phyloP scores from a whole-genome alignment of 129 eudicot species.

The Flaveria trinervia region DNA sequence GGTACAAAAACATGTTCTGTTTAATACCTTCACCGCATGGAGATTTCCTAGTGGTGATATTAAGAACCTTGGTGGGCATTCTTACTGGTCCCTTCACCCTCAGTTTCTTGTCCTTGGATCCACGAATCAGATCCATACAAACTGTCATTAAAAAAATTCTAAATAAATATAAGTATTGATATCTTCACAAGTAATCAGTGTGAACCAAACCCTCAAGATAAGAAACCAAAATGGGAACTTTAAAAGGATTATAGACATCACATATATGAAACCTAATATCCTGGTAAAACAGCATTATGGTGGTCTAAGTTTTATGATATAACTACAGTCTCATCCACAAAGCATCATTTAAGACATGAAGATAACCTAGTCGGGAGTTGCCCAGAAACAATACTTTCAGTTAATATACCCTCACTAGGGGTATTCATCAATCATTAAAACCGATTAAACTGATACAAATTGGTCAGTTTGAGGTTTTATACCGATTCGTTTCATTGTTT shows the following conservation, averaged over 20 bases:
- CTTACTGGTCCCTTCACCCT: conserved; percentile 57
- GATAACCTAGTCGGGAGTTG: no score
- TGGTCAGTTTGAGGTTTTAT: no score
- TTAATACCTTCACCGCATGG: conserved; percentile 56
- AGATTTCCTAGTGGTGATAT: conserved; percentile 54
- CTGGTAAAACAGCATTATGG: neutral
- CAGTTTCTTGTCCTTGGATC: conserved; percentile 47
- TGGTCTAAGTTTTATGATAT: neutral
- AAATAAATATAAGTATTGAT: neutral
- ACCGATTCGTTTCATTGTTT: no score
- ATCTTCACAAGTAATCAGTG: neutral
- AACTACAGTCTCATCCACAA: neutral
- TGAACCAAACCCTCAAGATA: neutral
- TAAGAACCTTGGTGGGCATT: conserved; percentile 55
- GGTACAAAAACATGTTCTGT: neutral
- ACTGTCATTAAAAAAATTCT: conserved; percentile 24
- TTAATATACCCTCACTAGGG: no score
- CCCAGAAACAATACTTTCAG: no score
- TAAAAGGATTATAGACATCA: no score
- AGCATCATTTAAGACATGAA: neutral
- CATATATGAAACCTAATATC: neutral
- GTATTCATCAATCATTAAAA: no score
- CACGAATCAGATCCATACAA: conserved; percentile 54
- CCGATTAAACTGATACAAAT: no score
- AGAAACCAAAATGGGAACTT: no score